phyloP scores from a whole-genome alignment of 371 early-diverging fungal genomes.

The Mucor lusitanicus region DNA sequence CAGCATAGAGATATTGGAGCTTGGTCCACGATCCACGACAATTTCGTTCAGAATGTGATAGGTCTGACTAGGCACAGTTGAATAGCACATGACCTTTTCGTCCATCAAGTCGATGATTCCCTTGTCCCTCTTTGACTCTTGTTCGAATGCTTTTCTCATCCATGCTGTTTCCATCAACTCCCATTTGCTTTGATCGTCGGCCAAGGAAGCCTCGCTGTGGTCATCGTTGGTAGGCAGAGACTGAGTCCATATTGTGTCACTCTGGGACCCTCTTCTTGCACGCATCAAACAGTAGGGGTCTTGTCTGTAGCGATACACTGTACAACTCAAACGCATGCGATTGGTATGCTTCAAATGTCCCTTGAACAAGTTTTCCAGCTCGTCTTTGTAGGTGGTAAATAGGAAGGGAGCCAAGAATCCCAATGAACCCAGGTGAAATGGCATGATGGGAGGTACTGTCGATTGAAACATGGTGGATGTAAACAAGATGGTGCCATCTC shows the following conservation, averaged over 20 bases:
- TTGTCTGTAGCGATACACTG: conserved; percentile 62
- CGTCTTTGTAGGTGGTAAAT: conserved; percentile 54
- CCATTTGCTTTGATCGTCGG: conserved; percentile 10
- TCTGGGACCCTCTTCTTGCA: neutral
- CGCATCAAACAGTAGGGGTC: conserved; percentile 17
- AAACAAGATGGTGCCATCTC: conserved; percentile 88
- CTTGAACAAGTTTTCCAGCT: conserved; percentile 57
- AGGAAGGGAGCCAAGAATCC: conserved; percentile 91
- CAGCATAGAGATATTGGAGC: conserved; percentile 82
- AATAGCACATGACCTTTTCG: conserved; percentile 34
- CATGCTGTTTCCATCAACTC: conserved; percentile 35
- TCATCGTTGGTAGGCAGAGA: neutral
- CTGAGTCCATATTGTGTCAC: conserved; percentile 5
- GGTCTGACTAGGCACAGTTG: conserved; percentile 42
- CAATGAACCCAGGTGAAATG: conserved; percentile 87
- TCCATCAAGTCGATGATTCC: neutral
- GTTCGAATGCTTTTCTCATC: conserved; percentile 27
- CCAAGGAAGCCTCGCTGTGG: neutral
- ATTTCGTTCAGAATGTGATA: conserved; percentile 77
- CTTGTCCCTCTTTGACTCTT: neutral
- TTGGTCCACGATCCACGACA: conserved; percentile 88
- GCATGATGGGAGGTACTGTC: conserved; percentile 85
- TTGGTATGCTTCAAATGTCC: conserved; percentile 67
- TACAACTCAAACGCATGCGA: conserved; percentile 85
- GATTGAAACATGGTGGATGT: conserved; percentile 89